phyloP scores from a whole-genome alignment of 2,329 filamentous ascomycete species.

The Gremmenia infestans region DNA sequence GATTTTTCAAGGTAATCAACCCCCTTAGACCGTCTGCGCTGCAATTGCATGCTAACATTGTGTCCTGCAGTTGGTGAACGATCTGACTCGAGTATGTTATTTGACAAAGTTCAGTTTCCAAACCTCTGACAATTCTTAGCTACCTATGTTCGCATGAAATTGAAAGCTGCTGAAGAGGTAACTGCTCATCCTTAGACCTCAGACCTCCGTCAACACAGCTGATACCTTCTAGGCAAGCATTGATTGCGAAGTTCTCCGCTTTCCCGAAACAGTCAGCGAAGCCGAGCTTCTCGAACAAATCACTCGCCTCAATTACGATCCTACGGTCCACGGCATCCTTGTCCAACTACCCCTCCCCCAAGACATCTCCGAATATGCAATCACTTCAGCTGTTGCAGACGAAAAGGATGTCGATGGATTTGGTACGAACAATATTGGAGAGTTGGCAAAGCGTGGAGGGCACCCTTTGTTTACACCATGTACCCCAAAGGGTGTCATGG shows the following conservation, averaged over 20 bases:
- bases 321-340: conserved; percentile 81
- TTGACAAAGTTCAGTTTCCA: not conserved
- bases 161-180: conserved; percentile 93
- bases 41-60: conserved; percentile 18
- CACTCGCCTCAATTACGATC: conserved; percentile 77
- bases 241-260: conserved; percentile 77
- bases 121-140: conserved; percentile 41
- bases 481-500: conserved; percentile 97
- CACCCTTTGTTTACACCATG: conserved; percentile 86
- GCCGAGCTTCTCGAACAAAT: conserved; percentile 82
- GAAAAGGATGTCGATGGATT: conserved; percentile 99
- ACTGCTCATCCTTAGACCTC: conserved; percentile 16
- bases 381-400: conserved; percentile 86
- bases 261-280: conserved; percentile 76
- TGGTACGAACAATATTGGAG: conserved; percentile 88
- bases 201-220: not conserved
- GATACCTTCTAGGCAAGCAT: conserved; percentile 68
- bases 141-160: conserved; percentile 99
- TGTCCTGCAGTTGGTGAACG: conserved; percentile 71
- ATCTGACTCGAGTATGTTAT: conserved; percentile 76
- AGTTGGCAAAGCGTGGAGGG: conserved; percentile 92
- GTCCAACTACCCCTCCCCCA: conserved; percentile 88
- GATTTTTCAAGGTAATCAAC: conserved; percentile 76
- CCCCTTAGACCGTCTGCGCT: not conserved
- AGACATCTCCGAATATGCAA: conserved; percentile 81